Conservation (phyloP, 495 filamentous ascomycete species). For the Neurospora sublineolata region DNA sequence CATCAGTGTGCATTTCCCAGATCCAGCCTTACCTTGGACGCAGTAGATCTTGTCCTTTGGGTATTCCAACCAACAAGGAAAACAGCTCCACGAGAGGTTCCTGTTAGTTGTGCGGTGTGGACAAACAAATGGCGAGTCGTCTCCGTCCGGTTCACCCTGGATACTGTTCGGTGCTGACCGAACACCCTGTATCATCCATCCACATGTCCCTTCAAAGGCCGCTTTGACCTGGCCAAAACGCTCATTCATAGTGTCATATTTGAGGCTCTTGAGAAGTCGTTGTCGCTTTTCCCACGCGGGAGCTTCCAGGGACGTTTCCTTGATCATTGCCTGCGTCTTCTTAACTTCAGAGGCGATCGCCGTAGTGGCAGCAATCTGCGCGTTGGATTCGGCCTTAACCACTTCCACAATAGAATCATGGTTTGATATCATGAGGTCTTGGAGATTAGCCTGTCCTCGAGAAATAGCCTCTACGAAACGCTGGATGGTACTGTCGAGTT, state of each 20-base stretch:
- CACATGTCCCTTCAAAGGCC: slow-evolving; percentile 17
- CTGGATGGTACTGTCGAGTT: neutral
- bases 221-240: slow-evolving; percentile 13
- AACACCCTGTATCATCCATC: slow-evolving; percentile 21
- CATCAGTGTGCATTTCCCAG: slow-evolving; percentile 36
- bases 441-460: neutral
- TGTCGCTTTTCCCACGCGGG: neutral
- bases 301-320: neutral
- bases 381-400: neutral
- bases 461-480: neutral
- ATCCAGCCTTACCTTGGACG: slow-evolving; percentile 30
- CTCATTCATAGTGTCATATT: slow-evolving; percentile 12
- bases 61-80: slow-evolving; percentile 23
- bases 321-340: neutral
- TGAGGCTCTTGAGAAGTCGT: slow-evolving; percentile 11
- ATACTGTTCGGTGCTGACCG: neutral
- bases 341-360: neutral
- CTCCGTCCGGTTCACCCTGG: neutral
- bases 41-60: slow-evolving; percentile 20
- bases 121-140: neutral
- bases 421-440: neutral
- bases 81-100: slow-evolving; percentile 9
- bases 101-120: neutral
- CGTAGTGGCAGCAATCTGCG: neutral
- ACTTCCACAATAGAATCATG: neutral